Conservation (phyloP, 148 eudicot genomes). For the Camellia sinensis region DNA sequence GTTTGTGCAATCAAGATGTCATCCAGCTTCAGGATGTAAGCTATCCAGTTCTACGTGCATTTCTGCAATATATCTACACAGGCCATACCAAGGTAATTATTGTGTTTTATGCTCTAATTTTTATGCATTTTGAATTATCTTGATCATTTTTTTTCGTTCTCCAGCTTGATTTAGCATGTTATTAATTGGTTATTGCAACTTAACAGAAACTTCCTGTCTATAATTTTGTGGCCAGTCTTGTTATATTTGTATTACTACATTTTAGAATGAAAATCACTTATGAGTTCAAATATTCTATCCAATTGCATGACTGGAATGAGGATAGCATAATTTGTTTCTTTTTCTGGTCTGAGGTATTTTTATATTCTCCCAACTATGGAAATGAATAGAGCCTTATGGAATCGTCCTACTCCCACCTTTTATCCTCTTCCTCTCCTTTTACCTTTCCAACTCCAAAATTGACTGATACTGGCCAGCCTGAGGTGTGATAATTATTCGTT, state of each 20-base stretch:
- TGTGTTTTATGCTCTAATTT: neutral
- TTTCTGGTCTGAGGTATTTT: neutral
- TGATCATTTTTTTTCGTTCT: neutral
- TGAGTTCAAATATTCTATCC: neutral
- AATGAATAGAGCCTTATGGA: neutral
- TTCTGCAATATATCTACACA: constrained; percentile 77
- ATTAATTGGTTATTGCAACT: neutral
- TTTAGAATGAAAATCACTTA: neutral
- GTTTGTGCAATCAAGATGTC: constrained; percentile 42
- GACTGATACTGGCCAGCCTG: neutral
- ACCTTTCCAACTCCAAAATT: neutral
- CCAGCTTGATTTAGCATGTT: neutral
- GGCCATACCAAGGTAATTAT: constrained; percentile 67
- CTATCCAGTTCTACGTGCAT: constrained; percentile 56
- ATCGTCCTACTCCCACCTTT: neutral
- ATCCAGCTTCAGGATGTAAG: constrained; percentile 52
- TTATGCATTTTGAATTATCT: neutral
- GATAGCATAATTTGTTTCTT: neutral
- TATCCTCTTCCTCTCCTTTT: no score
- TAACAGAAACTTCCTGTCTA: neutral
- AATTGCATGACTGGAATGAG: neutral
- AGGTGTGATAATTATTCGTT: neutral
- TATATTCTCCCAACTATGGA: neutral
- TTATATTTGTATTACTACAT: neutral
- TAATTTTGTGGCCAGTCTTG: neutral